Percentiles rank a stretch among this genome's conserved stretches.
These are phyloP conservation scores for Diaporthe eres DNA, from an alignment of 2,329 filamentous ascomycete genomes.

Conservation along the genomic window DNA sequence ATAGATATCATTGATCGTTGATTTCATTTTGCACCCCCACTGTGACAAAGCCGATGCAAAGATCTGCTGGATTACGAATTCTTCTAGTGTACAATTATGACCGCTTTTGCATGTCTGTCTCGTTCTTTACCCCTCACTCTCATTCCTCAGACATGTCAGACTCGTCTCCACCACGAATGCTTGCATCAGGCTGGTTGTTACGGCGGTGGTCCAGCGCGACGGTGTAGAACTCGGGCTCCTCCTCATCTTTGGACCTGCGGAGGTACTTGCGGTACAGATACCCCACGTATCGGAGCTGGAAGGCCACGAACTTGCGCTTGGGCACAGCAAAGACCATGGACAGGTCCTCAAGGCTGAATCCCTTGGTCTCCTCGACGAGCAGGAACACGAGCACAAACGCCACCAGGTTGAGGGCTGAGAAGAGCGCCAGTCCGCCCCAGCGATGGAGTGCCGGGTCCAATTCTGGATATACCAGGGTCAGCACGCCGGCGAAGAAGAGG, in stretches of 20 bases:
- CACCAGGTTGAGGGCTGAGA: constrained; percentile 61
- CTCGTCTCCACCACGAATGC: neutral
- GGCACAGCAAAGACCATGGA: constrained; percentile 55
- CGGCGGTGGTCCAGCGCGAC: constrained; percentile 18
- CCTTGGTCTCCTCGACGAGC: constrained; percentile 59
- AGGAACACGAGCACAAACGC: constrained; percentile 62
- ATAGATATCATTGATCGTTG: too few species aligned
- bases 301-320: constrained; percentile 56
- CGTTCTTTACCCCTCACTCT: neutral
- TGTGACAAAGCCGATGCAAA: too few species aligned
- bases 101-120: neutral
- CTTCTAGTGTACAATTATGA: neutral
- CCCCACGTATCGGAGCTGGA: constrained; percentile 48
- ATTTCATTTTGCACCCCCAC: too few species aligned
- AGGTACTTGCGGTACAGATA: constrained; percentile 33
- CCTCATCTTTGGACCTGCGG: constrained; percentile 15
- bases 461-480: constrained; percentile 59
- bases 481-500: constrained; percentile 61
- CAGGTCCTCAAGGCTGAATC: constrained; percentile 56
- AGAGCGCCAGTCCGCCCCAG: constrained; percentile 59
- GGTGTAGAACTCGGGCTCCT: constrained; percentile 38
- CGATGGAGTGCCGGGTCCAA: constrained; percentile 44
- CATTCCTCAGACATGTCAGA: constrained; percentile 14
- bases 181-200: neutral
- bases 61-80: neutral